Evolutionary conservation across 768 basidiomycete species (phyloP).

Genomic region (Cytidiella melzeri): DNA sequence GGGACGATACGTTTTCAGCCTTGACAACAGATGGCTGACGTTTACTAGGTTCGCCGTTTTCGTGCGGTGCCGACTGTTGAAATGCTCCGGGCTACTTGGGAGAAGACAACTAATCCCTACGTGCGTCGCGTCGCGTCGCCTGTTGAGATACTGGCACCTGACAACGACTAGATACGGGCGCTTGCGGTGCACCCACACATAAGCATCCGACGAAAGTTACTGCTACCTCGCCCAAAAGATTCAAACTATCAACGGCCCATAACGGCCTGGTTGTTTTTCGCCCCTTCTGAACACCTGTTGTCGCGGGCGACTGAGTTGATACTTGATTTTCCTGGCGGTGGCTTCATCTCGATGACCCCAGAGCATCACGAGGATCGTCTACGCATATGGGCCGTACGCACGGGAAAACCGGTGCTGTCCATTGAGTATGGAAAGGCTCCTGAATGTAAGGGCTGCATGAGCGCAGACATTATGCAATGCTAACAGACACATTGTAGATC

Average conservation of each 20-base stretch:
- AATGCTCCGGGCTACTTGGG: constrained; percentile 95
- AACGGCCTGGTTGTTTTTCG: constrained; percentile 77
- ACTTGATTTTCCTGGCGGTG: constrained; percentile 92
- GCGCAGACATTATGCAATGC: constrained; percentile 8
- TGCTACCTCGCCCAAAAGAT: constrained; percentile 73
- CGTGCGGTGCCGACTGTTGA: constrained; percentile 93
- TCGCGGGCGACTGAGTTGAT: constrained; percentile 71
- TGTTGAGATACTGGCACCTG: constrained; percentile 4
- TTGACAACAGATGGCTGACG: neutral
- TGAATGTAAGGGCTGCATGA: constrained; percentile 57
- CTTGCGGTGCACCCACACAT: constrained; percentile 56
- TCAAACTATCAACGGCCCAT: constrained; percentile 81
- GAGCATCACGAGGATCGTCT: constrained; percentile 95
- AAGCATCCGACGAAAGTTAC: constrained; percentile 62
- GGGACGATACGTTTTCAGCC: constrained; percentile 17
- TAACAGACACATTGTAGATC: constrained; percentile 47
- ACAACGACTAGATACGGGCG: constrained; percentile 54
- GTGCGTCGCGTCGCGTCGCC: constrained; percentile 35
- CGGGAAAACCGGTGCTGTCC: constrained; percentile 73
- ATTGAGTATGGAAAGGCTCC: constrained; percentile 97
- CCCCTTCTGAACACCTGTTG: constrained; percentile 58
- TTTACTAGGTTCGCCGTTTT: constrained; percentile 73
- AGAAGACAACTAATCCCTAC: constrained; percentile 92
- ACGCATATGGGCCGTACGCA: constrained; percentile 75
- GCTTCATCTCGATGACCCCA: constrained; percentile 94